phyloP scores from a whole-genome alignment of 2,329 filamentous ascomycete species.

The Pseudogymnoascus sp. region DNA sequence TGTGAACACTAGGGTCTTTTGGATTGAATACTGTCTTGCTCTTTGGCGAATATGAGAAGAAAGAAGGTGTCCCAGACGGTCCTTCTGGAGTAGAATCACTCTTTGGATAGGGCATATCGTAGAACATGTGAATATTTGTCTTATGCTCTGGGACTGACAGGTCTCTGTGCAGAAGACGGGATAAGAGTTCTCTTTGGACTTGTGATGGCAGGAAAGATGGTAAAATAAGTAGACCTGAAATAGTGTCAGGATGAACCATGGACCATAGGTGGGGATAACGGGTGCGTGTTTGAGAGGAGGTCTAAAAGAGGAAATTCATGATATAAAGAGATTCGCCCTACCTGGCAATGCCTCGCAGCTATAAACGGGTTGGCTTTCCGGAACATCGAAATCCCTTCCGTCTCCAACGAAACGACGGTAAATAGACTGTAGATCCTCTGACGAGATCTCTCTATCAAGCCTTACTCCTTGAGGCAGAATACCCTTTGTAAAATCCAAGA shows the following conservation, averaged over 20 bases:
- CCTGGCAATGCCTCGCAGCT: conserved; percentile 61
- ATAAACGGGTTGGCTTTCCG: conserved; percentile 41
- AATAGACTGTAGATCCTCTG: conserved; percentile 38
- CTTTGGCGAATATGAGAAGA: conserved; percentile 44
- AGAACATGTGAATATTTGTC: conserved; percentile 86
- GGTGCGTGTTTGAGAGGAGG: not conserved
- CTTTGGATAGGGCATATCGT: conserved; percentile 57
- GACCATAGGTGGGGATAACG: not conserved
- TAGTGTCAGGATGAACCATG: conserved; percentile 14
- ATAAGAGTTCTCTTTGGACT: conserved; percentile 62
- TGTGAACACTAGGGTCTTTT: conserved; percentile 66
- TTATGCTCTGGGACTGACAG: conserved; percentile 64
- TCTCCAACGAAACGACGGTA: conserved; percentile 30
- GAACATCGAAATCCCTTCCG: conserved; percentile 11
- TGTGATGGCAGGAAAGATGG: conserved; percentile 63
- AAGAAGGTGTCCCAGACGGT: conserved; percentile 32
- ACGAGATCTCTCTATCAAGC: conserved; percentile 35
- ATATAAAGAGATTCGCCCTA: conserved; percentile 30
- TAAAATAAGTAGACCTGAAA: conserved; percentile 66
- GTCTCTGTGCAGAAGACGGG: conserved; percentile 68
- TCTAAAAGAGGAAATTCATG: too few relatives aligned
- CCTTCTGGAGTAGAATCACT: not conserved
- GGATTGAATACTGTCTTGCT: conserved; percentile 52
- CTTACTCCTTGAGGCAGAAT: conserved; percentile 11
- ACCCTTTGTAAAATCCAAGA: conserved; percentile 42